Evolutionary conservation across 2,329 filamentous ascomycete genomes (phyloP).

Genomic region (Exophiala viscosa): DNA sequence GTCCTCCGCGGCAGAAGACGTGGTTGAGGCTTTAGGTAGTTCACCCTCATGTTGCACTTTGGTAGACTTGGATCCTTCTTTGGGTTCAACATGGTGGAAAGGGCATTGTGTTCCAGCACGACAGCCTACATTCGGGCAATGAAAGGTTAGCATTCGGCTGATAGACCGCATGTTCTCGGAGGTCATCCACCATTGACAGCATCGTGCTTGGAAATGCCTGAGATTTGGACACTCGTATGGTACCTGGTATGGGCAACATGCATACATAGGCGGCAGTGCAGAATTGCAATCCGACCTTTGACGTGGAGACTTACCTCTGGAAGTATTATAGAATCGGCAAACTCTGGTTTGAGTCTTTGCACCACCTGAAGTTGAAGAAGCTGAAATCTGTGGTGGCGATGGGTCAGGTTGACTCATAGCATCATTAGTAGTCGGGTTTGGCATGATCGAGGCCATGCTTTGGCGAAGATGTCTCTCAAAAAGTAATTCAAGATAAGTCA

Average conservation of each 20-base stretch:
- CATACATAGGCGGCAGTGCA: conserved; percentile 4
- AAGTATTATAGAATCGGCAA: conserved; percentile 25
- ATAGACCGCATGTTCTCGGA: too few species aligned
- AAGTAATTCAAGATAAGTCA: not conserved
- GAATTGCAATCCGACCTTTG: too few species aligned
- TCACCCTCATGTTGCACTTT: conserved; percentile 31
- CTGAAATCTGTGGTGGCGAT: conserved; percentile 2
- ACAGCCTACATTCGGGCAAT: too few species aligned
- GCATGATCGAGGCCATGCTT: not conserved
- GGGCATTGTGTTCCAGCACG: conserved; percentile 50
- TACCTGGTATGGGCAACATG: conserved; percentile 1
- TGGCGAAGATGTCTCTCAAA: not conserved
- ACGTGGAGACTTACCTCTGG: conserved; percentile 19
- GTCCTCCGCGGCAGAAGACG: conserved; percentile 12
- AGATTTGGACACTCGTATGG: too few species aligned
- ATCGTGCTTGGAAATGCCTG: not conserved
- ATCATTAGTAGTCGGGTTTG: conserved; percentile 10
- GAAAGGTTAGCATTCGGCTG: too few species aligned
- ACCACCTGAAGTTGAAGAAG: conserved; percentile 2
- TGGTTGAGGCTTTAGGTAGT: conserved; percentile 17
- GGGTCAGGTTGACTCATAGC: conserved; percentile 6
- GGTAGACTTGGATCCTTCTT: conserved; percentile 1
- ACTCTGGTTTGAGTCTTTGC: conserved; percentile 13
- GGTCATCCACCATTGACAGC: too few species aligned
- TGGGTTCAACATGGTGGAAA: conserved; percentile 41